Base-by-base conservation (phyloP, 768 basidiomycete genomes). In the Boletus subparvulus region DNA sequence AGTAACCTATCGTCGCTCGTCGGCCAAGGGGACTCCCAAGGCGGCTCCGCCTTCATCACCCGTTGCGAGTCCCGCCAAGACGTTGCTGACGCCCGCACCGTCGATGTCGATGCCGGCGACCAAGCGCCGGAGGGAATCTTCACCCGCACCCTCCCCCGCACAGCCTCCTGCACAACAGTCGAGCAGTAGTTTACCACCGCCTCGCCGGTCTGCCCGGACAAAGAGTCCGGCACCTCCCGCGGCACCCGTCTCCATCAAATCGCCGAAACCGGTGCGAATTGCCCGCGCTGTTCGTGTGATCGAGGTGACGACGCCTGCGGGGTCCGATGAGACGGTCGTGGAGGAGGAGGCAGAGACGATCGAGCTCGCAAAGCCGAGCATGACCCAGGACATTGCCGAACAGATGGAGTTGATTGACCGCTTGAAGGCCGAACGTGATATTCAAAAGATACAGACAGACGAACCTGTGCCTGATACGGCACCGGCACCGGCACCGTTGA, bases 371-470 rank as follows among this genome's bases (percentile, higher is more conserved):
- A 83, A 80, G 32, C 78, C 83, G 21, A 83, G 86, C 64, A 78
- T 90, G 67, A 81, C 80, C 7, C 78, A 86, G 63, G 92, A 93
- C 69, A 80, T 95, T 42, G 77, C 76, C 33, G 90, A 92, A 65
- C 90, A 93, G 73, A 83, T 84, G 71, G 84, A 84, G 64, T 70
- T 95, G 66, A 90, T 94, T 48, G 80, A 82, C 40, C 79, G 81
- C 50, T 71, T 95, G 59, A 92, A 89, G 65, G 81, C 81, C 2
- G 79, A 88, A 69, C 77, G 87, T 19, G 81, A 80, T 10, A 68
- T 43, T 58, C 67, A 42, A 50, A 68, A 58, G 53, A 65, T 42
- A 65, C 65, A 51, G 56, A 63, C 64, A 42, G 72, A 63, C 16
- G 62, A 69, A 11, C 13, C 35, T 0, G 45, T 51, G 40, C 45